A percentile compares a stretch with the other conserved stretches of the same genome.
These are phyloP conservation scores for Alliaria petiolata DNA, from an alignment of 345 rosid genomes.

Conservation along the genomic window DNA sequence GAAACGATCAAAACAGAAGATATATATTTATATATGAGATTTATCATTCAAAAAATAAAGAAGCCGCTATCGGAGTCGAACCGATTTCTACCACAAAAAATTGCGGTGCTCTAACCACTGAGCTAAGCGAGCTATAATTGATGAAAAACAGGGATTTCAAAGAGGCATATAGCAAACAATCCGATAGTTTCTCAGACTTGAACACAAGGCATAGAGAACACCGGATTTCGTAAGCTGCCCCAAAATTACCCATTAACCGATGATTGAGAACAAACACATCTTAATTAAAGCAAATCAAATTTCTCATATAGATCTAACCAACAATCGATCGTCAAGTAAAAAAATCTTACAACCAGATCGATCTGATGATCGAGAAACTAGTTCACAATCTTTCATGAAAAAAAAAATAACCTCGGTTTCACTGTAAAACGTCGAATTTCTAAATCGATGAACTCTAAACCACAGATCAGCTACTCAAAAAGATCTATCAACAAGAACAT, in stretches of 20 bases:
- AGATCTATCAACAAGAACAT: neutral
- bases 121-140: slow-evolving; percentile 9
- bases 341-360: no score
- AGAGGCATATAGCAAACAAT: neutral
- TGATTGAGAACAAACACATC: neutral
- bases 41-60: no score
- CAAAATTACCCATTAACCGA: neutral
- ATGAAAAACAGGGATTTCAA: neutral
- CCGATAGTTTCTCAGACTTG: neutral
- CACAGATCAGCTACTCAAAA: neutral
- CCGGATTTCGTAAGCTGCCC: neutral
- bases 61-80: no score
- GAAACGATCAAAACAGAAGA: no score
- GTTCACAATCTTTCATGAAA: neutral
- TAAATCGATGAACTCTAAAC: neutral
- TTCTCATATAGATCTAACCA: neutral
- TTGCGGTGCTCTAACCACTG: slow-evolving; percentile 17
- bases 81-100: no score
- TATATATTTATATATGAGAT: no score
- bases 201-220: neutral
- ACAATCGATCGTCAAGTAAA: neutral
- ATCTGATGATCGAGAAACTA: neutral
- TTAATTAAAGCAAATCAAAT: no score
- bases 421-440: neutral
- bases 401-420: neutral